A percentile compares a stretch with the other conserved stretches of the same genome.
phyloP scores from a whole-genome alignment of 139 green algal species.

The Mychonastes homosphaera region DNA sequence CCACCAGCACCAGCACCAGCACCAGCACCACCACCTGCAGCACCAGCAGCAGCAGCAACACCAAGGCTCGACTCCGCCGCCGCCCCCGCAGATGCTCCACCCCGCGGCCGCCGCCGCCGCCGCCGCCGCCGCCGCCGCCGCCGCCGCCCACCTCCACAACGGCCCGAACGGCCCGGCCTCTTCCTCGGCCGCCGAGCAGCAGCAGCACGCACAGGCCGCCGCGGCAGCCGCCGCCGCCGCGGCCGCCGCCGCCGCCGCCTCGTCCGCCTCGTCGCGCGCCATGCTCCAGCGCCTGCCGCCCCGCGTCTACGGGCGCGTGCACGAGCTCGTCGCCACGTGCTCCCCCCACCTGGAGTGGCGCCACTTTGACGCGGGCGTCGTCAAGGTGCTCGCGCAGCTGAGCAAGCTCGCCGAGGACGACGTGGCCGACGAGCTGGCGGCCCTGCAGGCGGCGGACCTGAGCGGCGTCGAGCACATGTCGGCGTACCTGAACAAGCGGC shows the following conservation, averaged over 20 bases:
- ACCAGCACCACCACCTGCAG: constrained; percentile 3
- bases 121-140: no score
- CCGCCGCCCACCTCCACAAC: not conserved
- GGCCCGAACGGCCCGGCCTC: not conserved
- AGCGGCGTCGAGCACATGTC: constrained; percentile 49
- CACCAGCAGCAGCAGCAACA: constrained; percentile 1
- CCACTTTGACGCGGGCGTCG: constrained; percentile 47
- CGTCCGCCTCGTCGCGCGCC: not conserved
- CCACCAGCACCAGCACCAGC: constrained; percentile 1
- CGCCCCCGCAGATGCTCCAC: no score
- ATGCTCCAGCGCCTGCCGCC: constrained; percentile 43
- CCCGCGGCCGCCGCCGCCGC: no score
- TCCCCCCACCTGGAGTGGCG: constrained; percentile 44
- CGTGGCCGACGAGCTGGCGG: constrained; percentile 44
- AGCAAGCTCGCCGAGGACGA: constrained; percentile 37
- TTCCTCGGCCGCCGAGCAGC: not conserved
- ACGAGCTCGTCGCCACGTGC: constrained; percentile 33
- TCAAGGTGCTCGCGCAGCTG: constrained; percentile 53
- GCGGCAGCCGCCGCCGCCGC: no score
- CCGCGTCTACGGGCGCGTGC: constrained; percentile 33
- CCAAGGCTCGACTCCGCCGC: not conserved
- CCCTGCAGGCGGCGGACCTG: constrained; percentile 30
- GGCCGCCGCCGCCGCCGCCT: no score
- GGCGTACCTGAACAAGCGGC: constrained; percentile 53
- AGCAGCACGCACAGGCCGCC: not conserved